Percentiles rank a stretch among this genome's conserved stretches.
Evolutionary conservation across 345 rosid species (phyloP).

Genomic region (Aquilaria yunnanensis): DNA sequence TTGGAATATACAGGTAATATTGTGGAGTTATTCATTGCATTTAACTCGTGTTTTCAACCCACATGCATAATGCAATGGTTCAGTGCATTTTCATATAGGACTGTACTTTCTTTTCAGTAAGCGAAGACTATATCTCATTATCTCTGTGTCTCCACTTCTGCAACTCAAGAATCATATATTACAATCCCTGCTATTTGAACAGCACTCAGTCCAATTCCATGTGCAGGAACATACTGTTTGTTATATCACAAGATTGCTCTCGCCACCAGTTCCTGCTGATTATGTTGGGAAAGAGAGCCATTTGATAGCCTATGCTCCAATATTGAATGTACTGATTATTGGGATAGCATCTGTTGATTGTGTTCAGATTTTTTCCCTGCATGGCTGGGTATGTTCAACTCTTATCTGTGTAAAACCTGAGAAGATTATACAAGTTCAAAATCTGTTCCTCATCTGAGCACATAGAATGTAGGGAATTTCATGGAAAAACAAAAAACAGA

Average conservation of each 20-base stretch:
- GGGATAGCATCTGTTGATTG: constrained; percentile 89
- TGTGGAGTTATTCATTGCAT: neutral
- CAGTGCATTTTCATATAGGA: constrained; percentile 1
- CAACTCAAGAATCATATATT: neutral
- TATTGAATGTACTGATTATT: constrained; percentile 75
- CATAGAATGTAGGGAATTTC: too few species aligned
- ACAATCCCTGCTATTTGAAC: constrained; percentile 4
- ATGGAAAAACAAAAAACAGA: too few species aligned
- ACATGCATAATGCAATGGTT: neutral
- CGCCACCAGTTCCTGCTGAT: constrained; percentile 69
- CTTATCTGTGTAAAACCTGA: neutral
- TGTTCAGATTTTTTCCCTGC: constrained; percentile 88
- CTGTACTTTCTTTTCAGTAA: neutral
- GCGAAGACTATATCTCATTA: too few species aligned
- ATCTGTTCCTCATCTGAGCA: too few species aligned
- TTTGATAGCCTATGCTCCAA: constrained; percentile 71
- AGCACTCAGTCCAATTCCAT: constrained; percentile 4
- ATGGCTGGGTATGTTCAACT: constrained; percentile 68
- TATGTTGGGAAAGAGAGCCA: constrained; percentile 53
- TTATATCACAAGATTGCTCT: constrained; percentile 74
- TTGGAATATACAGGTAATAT: constrained; percentile 88
- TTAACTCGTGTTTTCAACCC: neutral
- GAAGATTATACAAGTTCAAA: too few species aligned
- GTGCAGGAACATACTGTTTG: constrained; percentile 81
- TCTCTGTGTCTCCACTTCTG: neutral